Base-by-base conservation (phyloP, 129 eudicot species). In the Artemisia tridentata region DNA sequence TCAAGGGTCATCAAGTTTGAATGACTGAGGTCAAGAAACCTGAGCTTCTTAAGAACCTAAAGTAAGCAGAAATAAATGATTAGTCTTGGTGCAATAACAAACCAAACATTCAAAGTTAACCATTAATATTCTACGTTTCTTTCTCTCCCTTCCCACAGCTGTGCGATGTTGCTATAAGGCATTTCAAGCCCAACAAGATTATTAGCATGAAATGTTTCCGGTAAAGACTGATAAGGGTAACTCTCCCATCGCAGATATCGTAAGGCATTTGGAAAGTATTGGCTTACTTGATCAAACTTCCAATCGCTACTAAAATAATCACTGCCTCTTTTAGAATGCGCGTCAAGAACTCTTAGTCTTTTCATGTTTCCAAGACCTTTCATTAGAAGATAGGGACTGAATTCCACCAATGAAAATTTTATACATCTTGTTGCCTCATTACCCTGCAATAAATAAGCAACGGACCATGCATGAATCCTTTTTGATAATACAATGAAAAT, bases 181-280 rank as follows among this genome's bases (percentile, higher is more conserved):
- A 75, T 43, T 20, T 63, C 63, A n/a, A 75, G 77, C 6, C 29
- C 67, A 25, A 80, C 77, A 11, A 80, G 76, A 62, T 74, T 69
- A 19, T 18, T 20, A 13, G 34, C 58, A 47, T 56, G 3, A 29
- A 68, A 69, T 31, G 50, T 29, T 16, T 45, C 14, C 0, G 74
- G 69, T 29, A 80, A 66, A 45, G 38, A 68, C 7, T 0, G 3
- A 20, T 49, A 19, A 54, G 80, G 55, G 34, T 27, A 34, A 7
- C 27, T 1, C 0, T 2, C 17, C 81, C 77, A 75, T n/a, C n/a
- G 15, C 11, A 80, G 43, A 71, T 61, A 80, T 31, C 64, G 11
- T 25, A 72, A 25, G 3, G 48, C 23, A 10, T 59, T n/a, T 11
- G 76, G 76, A 0, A 72, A 59, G 31, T 46, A 14, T 19, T 59